Evolutionary conservation across 148 eudicot species (phyloP), one percentile per base, ranked within the genome.

Genomic region (Bassia scoparia): DNA sequence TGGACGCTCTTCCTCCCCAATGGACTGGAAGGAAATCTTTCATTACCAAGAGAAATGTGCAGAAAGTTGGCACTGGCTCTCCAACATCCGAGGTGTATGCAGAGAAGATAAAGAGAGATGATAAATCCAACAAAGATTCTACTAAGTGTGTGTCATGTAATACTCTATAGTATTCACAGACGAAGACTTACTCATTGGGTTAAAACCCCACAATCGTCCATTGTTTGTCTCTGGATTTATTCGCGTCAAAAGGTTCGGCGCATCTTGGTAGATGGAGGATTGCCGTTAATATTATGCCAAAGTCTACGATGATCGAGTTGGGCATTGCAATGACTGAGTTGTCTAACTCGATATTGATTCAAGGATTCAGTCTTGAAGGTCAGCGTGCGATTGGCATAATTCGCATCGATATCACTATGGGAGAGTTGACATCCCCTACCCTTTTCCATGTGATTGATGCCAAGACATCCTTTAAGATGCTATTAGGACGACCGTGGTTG

Each of bases 251-350:
- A 50, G 15, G 64, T 66, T 1, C 10, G 21, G 4, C 50, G 43
- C 18, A 67, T 74, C 27, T 12, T 74, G 13, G 17, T 74, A 11
- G 63, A 66, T 38, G 64, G 71, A 8, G 71, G 41, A 15, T 74
- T 37, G 4, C 41, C 0, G 54, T 74, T 7, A 65, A 66, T n/a
- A 56, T 72, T 2, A 61, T 60, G 75, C 58, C 68, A 7, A 72
- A 72, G 9, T 31, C 56, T 3, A 44, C 8, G 0, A 61, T 61
- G 67, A 18, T 7, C 0, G 49, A 60, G 17, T n/a, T 70, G 9
- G 64, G 50, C 9, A 52, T 52, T 15, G 3, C 9, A 20, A 34
- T n/a, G n/a, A n/a, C n/a, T n/a, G n/a, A n/a, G n/a, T n/a, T n/a
- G n/a, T n/a, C n/a, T n/a, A 21, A 62, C 23, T 62, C 41, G 44